Conservation (phyloP, 169 alveolate genomes). For the Cryptosporidium canis region DNA sequence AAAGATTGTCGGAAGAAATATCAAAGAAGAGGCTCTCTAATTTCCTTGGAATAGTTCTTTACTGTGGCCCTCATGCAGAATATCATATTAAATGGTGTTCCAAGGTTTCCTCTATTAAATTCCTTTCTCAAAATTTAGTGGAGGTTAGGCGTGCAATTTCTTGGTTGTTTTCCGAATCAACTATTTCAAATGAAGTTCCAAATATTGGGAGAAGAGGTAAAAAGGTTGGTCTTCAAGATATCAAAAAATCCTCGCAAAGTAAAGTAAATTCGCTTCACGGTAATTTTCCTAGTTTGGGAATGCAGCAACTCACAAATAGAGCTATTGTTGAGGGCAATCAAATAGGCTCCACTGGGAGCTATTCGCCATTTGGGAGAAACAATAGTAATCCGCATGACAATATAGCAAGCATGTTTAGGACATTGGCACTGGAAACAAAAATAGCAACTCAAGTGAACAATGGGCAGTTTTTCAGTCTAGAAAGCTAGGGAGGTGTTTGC, state of each 20-base stretch:
- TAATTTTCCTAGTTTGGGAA: slow-evolving; percentile 43
- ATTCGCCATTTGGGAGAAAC: slow-evolving; percentile 54
- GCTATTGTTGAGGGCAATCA: not conserved
- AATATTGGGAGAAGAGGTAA: slow-evolving; percentile 48
- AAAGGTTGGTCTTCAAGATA: slow-evolving; percentile 31
- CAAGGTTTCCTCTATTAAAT: slow-evolving; percentile 45
- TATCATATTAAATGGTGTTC: slow-evolving; percentile 71
- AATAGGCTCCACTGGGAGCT: slow-evolving; percentile 15
- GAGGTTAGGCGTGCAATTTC: slow-evolving; percentile 73
- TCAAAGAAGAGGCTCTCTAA: slow-evolving; percentile 37
- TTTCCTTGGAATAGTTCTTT: slow-evolving; percentile 48
- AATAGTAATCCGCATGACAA: slow-evolving; percentile 59
- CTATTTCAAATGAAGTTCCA: slow-evolving; percentile 26
- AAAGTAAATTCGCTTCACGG: not conserved
- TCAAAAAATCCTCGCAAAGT: slow-evolving; percentile 4
- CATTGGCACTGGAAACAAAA: slow-evolving; percentile 47
- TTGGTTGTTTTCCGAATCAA: slow-evolving; percentile 63
- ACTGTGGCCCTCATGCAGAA: slow-evolving; percentile 72
- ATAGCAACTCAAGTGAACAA: slow-evolving; percentile 43
- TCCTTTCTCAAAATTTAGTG: slow-evolving; percentile 56
- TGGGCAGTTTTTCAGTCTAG: slow-evolving; percentile 41
- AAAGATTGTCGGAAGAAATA: slow-evolving; percentile 34
- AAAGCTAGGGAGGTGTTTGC: not conserved
- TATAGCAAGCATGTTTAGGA: slow-evolving; percentile 58
- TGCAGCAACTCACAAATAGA: not conserved